Evolutionary conservation across 306 rosid genomes (phyloP).

Genomic region (Citrullus colocynthis): DNA sequence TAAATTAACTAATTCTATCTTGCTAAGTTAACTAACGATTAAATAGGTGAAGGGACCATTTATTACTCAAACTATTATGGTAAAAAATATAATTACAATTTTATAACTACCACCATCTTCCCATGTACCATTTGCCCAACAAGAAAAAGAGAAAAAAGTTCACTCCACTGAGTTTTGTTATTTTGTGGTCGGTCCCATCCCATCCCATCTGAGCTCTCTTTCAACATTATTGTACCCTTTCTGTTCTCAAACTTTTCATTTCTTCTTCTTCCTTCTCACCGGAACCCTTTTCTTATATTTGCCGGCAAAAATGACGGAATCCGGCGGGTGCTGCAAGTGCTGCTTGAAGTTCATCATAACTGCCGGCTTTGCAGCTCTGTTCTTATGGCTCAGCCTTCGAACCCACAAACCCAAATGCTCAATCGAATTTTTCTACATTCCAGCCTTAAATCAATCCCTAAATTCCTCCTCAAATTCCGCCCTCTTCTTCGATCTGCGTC

Average conservation of each 20-base stretch:
- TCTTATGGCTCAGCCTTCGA: conserved; percentile 36
- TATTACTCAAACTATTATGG: too few species aligned
- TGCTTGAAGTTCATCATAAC: conserved; percentile 22
- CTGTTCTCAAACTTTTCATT: not conserved
- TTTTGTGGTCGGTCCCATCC: not conserved
- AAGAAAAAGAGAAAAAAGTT: too few species aligned
- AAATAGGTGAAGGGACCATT: too few species aligned
- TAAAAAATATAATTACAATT: too few species aligned
- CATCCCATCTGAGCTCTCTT: not conserved
- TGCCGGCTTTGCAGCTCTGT: conserved; percentile 23
- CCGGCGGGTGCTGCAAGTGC: conserved; percentile 19
- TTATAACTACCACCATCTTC: too few species aligned
- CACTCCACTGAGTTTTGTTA: not conserved
- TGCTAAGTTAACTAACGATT: too few species aligned
- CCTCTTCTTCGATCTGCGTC: conserved; percentile 18
- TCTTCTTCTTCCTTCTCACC: not conserved
- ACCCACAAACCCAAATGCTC: conserved; percentile 37
- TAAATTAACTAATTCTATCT: too few species aligned
- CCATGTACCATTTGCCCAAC: too few species aligned
- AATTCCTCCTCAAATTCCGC: conserved; percentile 24
- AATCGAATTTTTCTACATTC: conserved; percentile 36
- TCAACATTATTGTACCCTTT: not conserved
- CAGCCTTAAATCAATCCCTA: conserved; percentile 48
- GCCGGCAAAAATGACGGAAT: conserved; percentile 12
- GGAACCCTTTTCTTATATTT: not conserved